Percentiles rank a stretch among this genome's conserved stretches.
Conservation (phyloP, 1,284 basidiomycete species). For the Fomitopsis betulina region DNA sequence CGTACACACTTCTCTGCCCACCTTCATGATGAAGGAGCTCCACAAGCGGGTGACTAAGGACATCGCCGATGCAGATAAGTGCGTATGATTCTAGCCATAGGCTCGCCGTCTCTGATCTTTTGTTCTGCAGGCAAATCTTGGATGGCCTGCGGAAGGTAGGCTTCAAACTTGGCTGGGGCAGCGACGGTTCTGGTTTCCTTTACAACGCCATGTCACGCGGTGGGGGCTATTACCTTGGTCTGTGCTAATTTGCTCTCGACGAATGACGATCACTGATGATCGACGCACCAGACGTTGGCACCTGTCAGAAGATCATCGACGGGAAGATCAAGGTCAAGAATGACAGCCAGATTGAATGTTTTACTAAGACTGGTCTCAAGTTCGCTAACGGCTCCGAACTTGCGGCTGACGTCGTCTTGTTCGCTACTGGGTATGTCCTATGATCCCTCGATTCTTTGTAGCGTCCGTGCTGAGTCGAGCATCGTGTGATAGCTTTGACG, state of each 20-base stretch:
- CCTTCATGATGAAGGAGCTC: slow-evolving; percentile 39
- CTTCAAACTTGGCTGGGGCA: slow-evolving; percentile 54
- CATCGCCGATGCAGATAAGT: slow-evolving; percentile 52
- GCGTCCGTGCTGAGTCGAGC: not conserved
- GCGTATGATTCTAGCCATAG: slow-evolving; percentile 2
- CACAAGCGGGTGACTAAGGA: slow-evolving; percentile 40
- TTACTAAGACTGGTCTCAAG: slow-evolving; percentile 50
- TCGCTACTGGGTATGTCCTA: slow-evolving; percentile 58
- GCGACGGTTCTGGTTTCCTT: slow-evolving; percentile 49
- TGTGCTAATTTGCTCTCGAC: slow-evolving; percentile 1
- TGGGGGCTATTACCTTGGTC: slow-evolving; percentile 42
- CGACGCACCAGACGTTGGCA: slow-evolving; percentile 47
- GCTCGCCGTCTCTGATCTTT: not conserved
- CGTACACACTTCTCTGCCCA: slow-evolving; percentile 47
- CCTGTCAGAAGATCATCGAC: slow-evolving; percentile 59
- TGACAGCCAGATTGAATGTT: slow-evolving; percentile 49
- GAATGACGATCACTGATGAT: not conserved
- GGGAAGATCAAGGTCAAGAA: slow-evolving; percentile 75
- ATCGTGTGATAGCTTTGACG: slow-evolving; percentile 32
- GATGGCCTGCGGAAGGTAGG: slow-evolving; percentile 54
- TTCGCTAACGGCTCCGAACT: slow-evolving; percentile 66
- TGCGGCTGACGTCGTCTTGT: slow-evolving; percentile 64
- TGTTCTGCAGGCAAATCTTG: slow-evolving; percentile 41
- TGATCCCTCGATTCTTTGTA: not conserved
- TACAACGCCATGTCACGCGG: slow-evolving; percentile 34